phyloP scores from a whole-genome alignment of 1,284 basidiomycete genomes.

The Fomitopsis betulina region DNA sequence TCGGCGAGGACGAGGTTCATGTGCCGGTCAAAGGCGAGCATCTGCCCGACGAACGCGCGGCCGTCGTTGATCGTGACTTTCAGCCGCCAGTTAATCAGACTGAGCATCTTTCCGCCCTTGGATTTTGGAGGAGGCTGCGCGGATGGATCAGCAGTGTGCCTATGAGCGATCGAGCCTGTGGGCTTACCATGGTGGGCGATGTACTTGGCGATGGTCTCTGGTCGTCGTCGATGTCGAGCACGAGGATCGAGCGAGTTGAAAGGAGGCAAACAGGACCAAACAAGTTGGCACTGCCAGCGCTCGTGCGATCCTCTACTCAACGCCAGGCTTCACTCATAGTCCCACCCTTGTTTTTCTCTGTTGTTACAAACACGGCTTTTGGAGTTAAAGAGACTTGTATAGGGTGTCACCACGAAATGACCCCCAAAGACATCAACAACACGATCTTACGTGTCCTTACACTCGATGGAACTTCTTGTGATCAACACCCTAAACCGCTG shows the following conservation, averaged over 20 bases:
- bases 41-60: constrained; percentile 92
- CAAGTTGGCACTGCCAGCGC: constrained; percentile 3
- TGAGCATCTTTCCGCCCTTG: constrained; percentile 97
- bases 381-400: too few relatives aligned
- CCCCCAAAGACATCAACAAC: too few relatives aligned
- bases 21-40: constrained; percentile 99
- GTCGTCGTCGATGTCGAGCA: constrained; percentile 19
- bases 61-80: constrained; percentile 99
- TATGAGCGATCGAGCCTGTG: background rate
- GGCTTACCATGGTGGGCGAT: constrained; percentile 58
- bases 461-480: too few relatives aligned
- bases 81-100: constrained; percentile 96
- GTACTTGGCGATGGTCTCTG: constrained; percentile 18
- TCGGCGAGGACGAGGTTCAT: constrained; percentile 99
- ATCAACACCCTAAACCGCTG: too few relatives aligned
- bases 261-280: constrained; percentile 24
- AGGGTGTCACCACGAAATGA: too few relatives aligned
- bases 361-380: too few relatives aligned
- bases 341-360: too few relatives aligned
- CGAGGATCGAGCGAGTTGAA: constrained; percentile 18
- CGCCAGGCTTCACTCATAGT: background rate
- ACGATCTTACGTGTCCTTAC: too few relatives aligned
- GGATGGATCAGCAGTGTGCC: background rate
- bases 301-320: background rate
- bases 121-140: constrained; percentile 85